Evolutionary conservation across 306 rosid species (phyloP), one percentile per base, ranked within the genome.

Genomic region (Lathyrus oleraceus): DNA sequence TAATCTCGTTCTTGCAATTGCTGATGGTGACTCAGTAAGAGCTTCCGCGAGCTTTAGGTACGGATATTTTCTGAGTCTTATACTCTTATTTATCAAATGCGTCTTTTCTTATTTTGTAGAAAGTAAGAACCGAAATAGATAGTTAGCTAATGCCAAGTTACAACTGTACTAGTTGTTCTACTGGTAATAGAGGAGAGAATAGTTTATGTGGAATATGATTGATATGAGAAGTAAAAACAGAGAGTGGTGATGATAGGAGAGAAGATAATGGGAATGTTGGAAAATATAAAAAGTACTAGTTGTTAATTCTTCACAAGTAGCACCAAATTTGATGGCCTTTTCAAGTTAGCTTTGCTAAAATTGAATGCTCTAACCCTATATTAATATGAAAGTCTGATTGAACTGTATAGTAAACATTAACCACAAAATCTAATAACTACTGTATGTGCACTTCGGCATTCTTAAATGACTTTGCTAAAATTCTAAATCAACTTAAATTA

Each of bases 31-130:
- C 69, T 80, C 84, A 70, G n/a, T 77, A 58, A 78, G 85, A 76
- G 94, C 90, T 67, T 63, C 86, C 20, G 92, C 86, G 66, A 87
- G 97, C 82, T 94, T 77, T 84, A 88, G 99, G 99, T 94, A 84
- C 59, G 45, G 48, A 61, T 42, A 36, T 65, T 42, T 65, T 17
- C 60, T 10, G 38, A 35, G 20, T 57, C 20, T 57, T 14, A 7
- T 57, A 65, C 40, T 54, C 47, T 40, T 60, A n/a, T 62, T 36
- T 45, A 59, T 53, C 14, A 35, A 69, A 69, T 40, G 62, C 42
- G 36, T 53, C 32, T 51, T 67, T 52, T 35, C 53, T 53, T 61
- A 21, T 48, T 53, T 61, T 38, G 75, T 65, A 60, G 72, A 54
- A 38, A 66, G 32, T 58, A 52, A 17, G 60, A 74, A 74, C 70